A percentile compares a stretch with the other conserved stretches of the same genome.
Conservation (phyloP, 257 asterid species). For the Gentiana macrophylla region DNA sequence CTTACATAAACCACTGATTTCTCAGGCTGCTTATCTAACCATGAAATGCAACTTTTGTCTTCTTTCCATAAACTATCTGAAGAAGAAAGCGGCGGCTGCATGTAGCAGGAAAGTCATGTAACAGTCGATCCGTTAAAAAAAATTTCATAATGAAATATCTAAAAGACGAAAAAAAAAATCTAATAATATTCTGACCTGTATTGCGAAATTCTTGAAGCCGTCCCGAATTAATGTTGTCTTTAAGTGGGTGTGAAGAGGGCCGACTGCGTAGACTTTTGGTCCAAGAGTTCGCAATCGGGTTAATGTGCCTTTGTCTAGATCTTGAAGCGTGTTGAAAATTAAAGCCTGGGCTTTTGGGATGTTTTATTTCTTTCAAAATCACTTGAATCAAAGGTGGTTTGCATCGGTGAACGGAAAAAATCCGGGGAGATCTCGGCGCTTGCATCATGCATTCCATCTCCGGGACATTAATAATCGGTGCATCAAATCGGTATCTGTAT, state of each 20-base stretch:
- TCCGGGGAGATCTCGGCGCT: slow-evolving; percentile 63
- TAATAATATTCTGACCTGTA: no score
- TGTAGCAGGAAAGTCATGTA: no score
- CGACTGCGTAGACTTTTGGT: slow-evolving; percentile 45
- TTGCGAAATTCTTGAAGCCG: no score
- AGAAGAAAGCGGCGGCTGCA: not conserved
- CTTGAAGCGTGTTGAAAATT: slow-evolving; percentile 63
- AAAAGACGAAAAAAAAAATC: no score
- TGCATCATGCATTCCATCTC: slow-evolving; percentile 54
- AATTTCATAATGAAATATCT: no score
- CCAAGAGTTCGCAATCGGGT: slow-evolving; percentile 23
- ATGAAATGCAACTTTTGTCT: slow-evolving; percentile 18
- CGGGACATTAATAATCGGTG: slow-evolving; percentile 18
- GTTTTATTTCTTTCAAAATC: slow-evolving; percentile 19
- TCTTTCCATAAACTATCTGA: slow-evolving; percentile 16
- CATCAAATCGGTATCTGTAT: slow-evolving; percentile 36
- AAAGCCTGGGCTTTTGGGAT: slow-evolving; percentile 46
- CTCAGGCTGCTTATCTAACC: slow-evolving; percentile 49
- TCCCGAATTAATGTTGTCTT: slow-evolving; percentile 10
- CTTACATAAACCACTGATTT: slow-evolving; percentile 61
- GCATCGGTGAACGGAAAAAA: slow-evolving; percentile 30
- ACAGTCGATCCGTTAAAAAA: no score
- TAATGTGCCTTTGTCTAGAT: slow-evolving; percentile 40
- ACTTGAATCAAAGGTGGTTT: slow-evolving; percentile 14
- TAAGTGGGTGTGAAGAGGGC: slow-evolving; percentile 56